These are phyloP conservation scores for Xylaria palmicola DNA, from an alignment of 495 filamentous ascomycete genomes.

Conservation along the genomic window DNA sequence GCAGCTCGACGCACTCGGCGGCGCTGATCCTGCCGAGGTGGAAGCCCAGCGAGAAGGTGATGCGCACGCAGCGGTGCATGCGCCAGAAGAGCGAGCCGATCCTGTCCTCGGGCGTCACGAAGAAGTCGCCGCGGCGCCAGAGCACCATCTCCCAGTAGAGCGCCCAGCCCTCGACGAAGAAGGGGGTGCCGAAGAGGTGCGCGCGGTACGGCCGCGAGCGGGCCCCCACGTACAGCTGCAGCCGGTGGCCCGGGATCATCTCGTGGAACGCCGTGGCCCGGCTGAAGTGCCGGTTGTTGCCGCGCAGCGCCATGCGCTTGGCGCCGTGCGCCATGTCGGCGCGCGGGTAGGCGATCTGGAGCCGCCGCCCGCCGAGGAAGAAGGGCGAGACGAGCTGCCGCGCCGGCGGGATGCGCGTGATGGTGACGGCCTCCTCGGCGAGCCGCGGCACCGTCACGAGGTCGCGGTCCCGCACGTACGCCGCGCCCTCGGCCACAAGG, in stretches of 20 bases:
- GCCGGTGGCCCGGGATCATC: slow-evolving; percentile 54
- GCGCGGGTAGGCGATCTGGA: slow-evolving; percentile 53
- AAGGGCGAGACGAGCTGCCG: slow-evolving; percentile 51
- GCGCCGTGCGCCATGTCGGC: slow-evolving; percentile 46
- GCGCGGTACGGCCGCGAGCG: slow-evolving; percentile 45
- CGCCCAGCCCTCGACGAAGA: slow-evolving; percentile 56
- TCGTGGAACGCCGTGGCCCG: slow-evolving; percentile 55
- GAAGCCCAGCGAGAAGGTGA: slow-evolving; percentile 52
- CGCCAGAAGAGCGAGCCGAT: slow-evolving; percentile 53
- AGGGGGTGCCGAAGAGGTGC: slow-evolving; percentile 49
- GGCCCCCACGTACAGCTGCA: slow-evolving; percentile 45
- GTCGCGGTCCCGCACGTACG: slow-evolving; percentile 45
- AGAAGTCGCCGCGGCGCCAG: slow-evolving; percentile 42
- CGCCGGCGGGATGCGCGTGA: slow-evolving; percentile 52
- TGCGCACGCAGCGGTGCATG: slow-evolving; percentile 55
- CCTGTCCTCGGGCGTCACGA: slow-evolving; percentile 42
- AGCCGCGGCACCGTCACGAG: slow-evolving; percentile 51
- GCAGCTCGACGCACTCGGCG: slow-evolving; percentile 50
- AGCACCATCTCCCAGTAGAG: slow-evolving; percentile 56
- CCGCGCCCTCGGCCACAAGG: slow-evolving; percentile 39
- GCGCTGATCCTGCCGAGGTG: slow-evolving; percentile 48
- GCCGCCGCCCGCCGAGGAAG: slow-evolving; percentile 49
- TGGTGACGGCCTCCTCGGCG: slow-evolving; percentile 49
- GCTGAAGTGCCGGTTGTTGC: slow-evolving; percentile 52
- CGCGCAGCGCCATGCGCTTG: slow-evolving; percentile 54